Evolutionary conservation across 345 rosid genomes (phyloP), one percentile per base, ranked within the genome.

Genomic region (Rhodamnia rubescens): DNA sequence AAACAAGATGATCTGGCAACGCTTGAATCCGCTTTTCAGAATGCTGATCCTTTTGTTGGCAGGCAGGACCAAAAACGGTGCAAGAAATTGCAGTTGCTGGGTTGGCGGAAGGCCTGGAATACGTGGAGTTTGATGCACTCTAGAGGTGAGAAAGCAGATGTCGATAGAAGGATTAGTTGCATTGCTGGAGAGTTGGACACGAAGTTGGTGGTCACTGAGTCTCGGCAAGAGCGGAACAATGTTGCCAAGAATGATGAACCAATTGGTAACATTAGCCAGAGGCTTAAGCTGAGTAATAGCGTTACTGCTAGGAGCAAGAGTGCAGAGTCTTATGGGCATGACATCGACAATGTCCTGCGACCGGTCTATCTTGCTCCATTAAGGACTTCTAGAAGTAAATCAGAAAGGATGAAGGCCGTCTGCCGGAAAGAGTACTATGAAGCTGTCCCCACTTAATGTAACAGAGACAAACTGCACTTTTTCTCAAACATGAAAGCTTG

Each of bases 251-350:
- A 92, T 81, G 91, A 69, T 36, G 47, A 36, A 36, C 80, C 80
- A 1, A 36, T 32, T 32, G 80, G 47, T 36, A 69, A 69, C 86
- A 92, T 90, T 85, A 91, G 94, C 75, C 91, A 91, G 87, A 94
- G 90, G 92, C 96, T 94, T 89, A 83, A 91, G 53, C 88, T 90
- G 75, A 94, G 96, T 88, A 91, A 90, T 54, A 92, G 91, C 32
- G 93, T 93, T 27, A 94, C 96, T 54, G 88, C 94, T 8, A 91
- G 92, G 87, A 92, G 92, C 87, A 88, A 92, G 2, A 87, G 47
- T 18, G 47, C 88, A 15, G 81, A 59, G 57, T 82, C 82, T 83
- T 94, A 89, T 83, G 93, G 93, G 5, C 26, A 69, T 69, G 18
- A 69, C 80, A 20, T 9, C 9, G 47, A 69, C 80, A 69, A 69